Base-by-base conservation (phyloP, 1,139 yeast genomes). In the Meyerozyma elateridarum region DNA sequence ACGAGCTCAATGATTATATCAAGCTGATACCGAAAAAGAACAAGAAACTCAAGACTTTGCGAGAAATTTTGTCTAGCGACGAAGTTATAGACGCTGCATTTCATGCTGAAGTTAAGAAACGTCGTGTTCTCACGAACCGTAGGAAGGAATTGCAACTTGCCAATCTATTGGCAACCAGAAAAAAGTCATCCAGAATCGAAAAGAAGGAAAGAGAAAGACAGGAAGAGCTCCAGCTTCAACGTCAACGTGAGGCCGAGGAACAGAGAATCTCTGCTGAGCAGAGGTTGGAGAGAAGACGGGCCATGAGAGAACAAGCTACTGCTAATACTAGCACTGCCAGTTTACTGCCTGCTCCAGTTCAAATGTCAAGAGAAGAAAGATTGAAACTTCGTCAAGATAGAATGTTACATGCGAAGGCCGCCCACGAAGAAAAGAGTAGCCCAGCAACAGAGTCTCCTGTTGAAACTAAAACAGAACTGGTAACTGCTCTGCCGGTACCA, bases 91-190 rank as follows among this genome's bases (percentile, higher is more conserved):
- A 24, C 18, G 2, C 22, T 39, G 36, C 19, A 32, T 42, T 44
- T 8, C 32, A 42, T 32, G 48, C 48, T 20, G 73, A 64, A 37
- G 40, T 57, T 12, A 61, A 53, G 34, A 70, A 69, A 41, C 58
- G 78, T 39, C 64, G 58, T 42, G 55, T 56, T 34, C 51, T 73
- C 24, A 49, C 61, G 22, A 63, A 62, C 39, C 60, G 73, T 44
- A 56, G 59, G 40, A 70, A 64, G 42, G 79, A 72, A 39, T 59
- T 62, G 30, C 76, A 70, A 44, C 51, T 73, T 53, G 60, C 63
- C 19, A 67, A 64, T 28, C 52, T 73, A 32, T 58, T 73, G 40
- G 70, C 72, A 8, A 66, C 76, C 9, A 53, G 76, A 39, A 71
- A 70, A 44, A 58, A 73, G 38, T 68, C 75, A 4, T 63, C 73